These are phyloP conservation scores for Plasmodium knowlesi DNA, from an alignment of 169 alveolate genomes.

Conservation along the genomic window DNA sequence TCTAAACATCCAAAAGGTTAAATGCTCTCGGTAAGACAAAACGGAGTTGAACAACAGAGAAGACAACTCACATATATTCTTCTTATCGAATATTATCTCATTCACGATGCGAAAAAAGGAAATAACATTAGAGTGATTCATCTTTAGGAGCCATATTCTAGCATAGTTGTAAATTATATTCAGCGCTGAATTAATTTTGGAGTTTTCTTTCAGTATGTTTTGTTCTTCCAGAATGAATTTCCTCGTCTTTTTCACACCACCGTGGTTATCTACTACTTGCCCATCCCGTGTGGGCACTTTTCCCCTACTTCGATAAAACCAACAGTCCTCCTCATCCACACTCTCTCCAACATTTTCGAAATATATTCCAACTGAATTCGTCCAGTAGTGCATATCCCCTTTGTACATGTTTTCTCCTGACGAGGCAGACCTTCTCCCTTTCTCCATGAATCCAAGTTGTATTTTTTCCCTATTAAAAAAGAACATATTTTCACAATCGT, in stretches of 20 bases:
- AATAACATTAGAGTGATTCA: slow-evolving; percentile 3
- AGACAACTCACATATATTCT: slow-evolving; percentile 35
- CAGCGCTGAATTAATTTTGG: slow-evolving; percentile 54
- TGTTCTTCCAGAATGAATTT: slow-evolving; percentile 18
- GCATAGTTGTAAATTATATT: slow-evolving; percentile 54
- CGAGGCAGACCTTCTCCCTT: neutral
- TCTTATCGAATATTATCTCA: slow-evolving; percentile 29
- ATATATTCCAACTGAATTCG: slow-evolving; percentile 26
- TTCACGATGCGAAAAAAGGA: slow-evolving; percentile 25
- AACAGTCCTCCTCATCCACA: slow-evolving; percentile 36
- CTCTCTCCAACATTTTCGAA: slow-evolving; percentile 69
- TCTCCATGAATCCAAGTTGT: neutral
- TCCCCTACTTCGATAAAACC: slow-evolving; percentile 37
- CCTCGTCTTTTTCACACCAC: neutral
- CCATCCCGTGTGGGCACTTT: neutral
- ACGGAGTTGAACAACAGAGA: slow-evolving; percentile 53
- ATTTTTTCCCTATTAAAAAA: neutral
- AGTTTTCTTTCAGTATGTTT: slow-evolving; percentile 24
- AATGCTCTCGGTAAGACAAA: slow-evolving; percentile 62
- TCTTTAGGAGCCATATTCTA: slow-evolving; percentile 62
- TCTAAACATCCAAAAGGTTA: slow-evolving; percentile 40
- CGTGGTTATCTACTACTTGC: neutral
- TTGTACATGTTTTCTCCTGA: neutral
- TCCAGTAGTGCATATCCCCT: slow-evolving; percentile 25
- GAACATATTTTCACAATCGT: neutral